Conservation (phyloP, 768 basidiomycete genomes). For the Stropharia rugosoannulata region DNA sequence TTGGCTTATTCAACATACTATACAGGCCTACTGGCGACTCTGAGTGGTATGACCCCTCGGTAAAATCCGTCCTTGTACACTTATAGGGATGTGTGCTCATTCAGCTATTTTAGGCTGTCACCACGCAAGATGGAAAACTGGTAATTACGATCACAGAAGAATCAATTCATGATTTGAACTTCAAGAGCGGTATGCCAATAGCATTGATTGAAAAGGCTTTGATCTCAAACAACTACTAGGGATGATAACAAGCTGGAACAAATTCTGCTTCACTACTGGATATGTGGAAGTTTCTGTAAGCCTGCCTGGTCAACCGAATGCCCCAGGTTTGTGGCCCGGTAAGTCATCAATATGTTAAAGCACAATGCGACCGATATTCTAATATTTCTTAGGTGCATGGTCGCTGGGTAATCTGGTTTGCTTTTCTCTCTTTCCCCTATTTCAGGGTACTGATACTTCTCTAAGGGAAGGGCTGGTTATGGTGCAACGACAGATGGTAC, state of each 20-base stretch:
- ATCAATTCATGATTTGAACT: constrained; percentile 78
- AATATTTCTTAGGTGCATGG: constrained; percentile 51
- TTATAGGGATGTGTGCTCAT: constrained; percentile 12
- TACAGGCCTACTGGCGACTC: constrained; percentile 65
- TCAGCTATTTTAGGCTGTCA: constrained; percentile 45
- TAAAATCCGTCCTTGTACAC: constrained; percentile 17
- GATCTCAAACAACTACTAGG: constrained; percentile 29
- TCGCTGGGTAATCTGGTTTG: constrained; percentile 72
- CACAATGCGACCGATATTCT: background rate
- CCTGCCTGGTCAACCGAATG: constrained; percentile 61
- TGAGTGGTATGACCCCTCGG: constrained; percentile 83
- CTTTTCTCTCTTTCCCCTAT: constrained; percentile 1
- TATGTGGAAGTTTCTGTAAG: constrained; percentile 85
- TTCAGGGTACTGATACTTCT: constrained; percentile 10
- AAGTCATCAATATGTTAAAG: constrained; percentile 14
- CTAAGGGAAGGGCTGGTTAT: constrained; percentile 83
- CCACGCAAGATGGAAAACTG: constrained; percentile 75
- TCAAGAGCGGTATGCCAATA: constrained; percentile 61
- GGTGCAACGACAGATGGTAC: constrained; percentile 87
- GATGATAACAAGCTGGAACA: constrained; percentile 89
- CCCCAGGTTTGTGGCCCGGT: constrained; percentile 88
- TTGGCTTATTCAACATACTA: background rate
- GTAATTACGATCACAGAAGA: constrained; percentile 77
- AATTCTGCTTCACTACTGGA: constrained; percentile 91
- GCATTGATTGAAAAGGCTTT: constrained; percentile 11